phyloP scores from a whole-genome alignment of 208 protist genomes.

The Leishmania mexicana region DNA sequence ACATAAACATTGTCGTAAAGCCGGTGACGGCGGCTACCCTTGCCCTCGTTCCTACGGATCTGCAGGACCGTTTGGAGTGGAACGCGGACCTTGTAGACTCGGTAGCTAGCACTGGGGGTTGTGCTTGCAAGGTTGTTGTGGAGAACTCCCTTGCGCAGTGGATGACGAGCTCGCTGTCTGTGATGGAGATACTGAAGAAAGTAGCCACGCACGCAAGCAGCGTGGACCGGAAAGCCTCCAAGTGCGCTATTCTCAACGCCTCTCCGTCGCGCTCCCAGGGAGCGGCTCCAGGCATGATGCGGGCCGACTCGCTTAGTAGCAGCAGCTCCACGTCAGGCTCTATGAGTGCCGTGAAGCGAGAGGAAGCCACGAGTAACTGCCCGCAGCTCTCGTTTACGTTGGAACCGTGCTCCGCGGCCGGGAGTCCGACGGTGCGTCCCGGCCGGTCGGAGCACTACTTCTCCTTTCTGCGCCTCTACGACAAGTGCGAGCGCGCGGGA shows the following conservation, averaged over 20 bases:
- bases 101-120: constrained; percentile 5
- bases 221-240: constrained; percentile 83
- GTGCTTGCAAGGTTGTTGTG: neutral
- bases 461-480: constrained; percentile 87
- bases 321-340: constrained; percentile 21
- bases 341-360: constrained; percentile 22
- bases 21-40: constrained; percentile 45
- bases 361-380: constrained; percentile 6
- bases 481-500: constrained; percentile 72
- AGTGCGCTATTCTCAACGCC: constrained; percentile 82
- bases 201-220: constrained; percentile 73
- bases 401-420: constrained; percentile 11
- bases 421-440: constrained; percentile 3
- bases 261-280: constrained; percentile 46
- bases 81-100: constrained; percentile 42
- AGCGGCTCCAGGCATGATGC: constrained; percentile 24
- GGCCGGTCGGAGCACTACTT: constrained; percentile 84
- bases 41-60: constrained; percentile 67
- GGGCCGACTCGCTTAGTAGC: constrained; percentile 29
- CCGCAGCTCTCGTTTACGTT: constrained; percentile 9
- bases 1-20: constrained; percentile 49
- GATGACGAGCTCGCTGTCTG: constrained; percentile 40
- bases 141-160: constrained; percentile 13
- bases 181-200: constrained; percentile 77
- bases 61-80: constrained; percentile 73